Conservation (phyloP, 2,329 filamentous ascomycete species). For the Nemania bipapillata region DNA sequence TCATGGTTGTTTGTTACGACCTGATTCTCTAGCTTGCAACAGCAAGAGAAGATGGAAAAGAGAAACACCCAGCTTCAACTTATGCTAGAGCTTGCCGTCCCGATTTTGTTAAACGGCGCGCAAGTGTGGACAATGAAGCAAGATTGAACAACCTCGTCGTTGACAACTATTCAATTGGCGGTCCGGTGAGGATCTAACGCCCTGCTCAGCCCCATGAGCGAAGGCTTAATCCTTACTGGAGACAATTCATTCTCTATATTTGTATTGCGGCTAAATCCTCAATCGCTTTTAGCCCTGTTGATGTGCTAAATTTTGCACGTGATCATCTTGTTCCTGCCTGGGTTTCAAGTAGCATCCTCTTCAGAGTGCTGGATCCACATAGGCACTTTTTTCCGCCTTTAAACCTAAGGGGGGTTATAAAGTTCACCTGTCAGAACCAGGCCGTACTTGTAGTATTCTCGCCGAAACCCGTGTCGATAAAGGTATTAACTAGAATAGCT, state of each 20-base stretch:
- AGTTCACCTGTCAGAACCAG: too few species aligned
- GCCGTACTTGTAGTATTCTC: too few species aligned
- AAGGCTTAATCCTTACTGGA: slow-evolving; percentile 49
- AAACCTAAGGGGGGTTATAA: too few species aligned
- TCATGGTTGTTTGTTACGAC: not conserved
- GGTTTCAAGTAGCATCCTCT: not conserved
- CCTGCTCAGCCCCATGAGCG: slow-evolving; percentile 40
- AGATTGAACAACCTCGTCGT: slow-evolving; percentile 59
- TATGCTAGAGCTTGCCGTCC: slow-evolving; percentile 75
- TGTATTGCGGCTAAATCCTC: not conserved
- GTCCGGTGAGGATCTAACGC: slow-evolving; percentile 43
- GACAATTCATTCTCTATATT: slow-evolving; percentile 39
- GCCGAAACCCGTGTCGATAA: too few species aligned
- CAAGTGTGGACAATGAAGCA: slow-evolving; percentile 78
- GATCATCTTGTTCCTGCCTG: not conserved
- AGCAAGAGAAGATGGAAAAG: not conserved
- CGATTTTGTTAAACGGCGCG: slow-evolving; percentile 62
- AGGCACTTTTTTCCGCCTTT: too few species aligned
- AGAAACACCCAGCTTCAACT: slow-evolving; percentile 62
- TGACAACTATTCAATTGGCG: slow-evolving; percentile 33
- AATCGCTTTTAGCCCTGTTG: not conserved
- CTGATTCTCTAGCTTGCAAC: not conserved
- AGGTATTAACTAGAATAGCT: not conserved
- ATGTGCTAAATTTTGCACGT: not conserved
- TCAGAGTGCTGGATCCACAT: too few species aligned